Base-by-base conservation (phyloP, 208 protist species). In the Trichomonas gallinae region DNA sequence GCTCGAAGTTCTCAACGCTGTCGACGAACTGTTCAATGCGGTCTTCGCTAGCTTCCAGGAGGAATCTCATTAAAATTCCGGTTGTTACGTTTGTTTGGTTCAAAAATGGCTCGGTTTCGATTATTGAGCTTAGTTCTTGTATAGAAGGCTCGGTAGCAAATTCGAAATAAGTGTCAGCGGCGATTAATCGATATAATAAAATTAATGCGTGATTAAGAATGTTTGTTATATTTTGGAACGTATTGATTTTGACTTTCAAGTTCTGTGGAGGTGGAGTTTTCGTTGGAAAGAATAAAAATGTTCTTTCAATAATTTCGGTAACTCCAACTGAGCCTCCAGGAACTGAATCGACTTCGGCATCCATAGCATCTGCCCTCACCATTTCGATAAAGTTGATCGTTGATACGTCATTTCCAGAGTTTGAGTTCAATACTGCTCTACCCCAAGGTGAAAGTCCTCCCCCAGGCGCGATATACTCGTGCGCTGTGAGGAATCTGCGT, bases 391-490 rank as follows among this genome's bases (percentile, higher is more conserved):
- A 93, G 21, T 48, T 23, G 15, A 93, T 93, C 2, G 87, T 51
- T 1, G 44, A 9, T 8, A 51, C 34, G 38, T 93, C 87, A 26
- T 42, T 38, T 34, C 44, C 87, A 51, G 40, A 44, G 44, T 93
- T 93, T 51, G 87, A 42, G 26, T 48, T 44, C 45, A 93, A 42
- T 11, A 93, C 34, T 10, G 87, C 87, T 42, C 87, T 8, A 36
- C 87, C 87, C 87, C 87, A 93, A 38, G 87, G 87, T n/a, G 40
- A 48, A 17, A 93, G 31, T 38, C 44, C 87, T 23, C 87, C 87
- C 15, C 87, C 87, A 38, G 87, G 87, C 45, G 87, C 87, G n/a
- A 93, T 93, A 51, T 93, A 93, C 46, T 93, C 87, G 46, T 93
- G 87, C 17, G 87, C 40, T 21, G 87, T 51, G 10, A 93, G 36